Evolutionary conservation across 1,284 basidiomycete genomes (phyloP).

Genomic region (Ganoderma lucidum): DNA sequence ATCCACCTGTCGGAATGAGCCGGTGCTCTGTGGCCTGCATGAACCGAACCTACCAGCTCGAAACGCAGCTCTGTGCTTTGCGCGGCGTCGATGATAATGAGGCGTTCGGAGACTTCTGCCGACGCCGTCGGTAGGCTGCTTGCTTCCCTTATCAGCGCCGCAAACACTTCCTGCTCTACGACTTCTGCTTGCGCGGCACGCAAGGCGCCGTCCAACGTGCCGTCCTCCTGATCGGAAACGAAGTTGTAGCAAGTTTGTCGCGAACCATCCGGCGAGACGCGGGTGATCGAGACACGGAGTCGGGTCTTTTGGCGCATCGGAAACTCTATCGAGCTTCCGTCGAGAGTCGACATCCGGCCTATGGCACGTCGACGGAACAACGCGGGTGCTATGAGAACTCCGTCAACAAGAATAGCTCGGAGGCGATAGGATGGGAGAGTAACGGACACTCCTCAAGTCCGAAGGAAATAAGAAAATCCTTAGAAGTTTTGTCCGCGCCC

Average conservation of each 20-base stretch:
- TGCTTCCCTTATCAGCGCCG: constrained; percentile 73
- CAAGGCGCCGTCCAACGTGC: constrained; percentile 59
- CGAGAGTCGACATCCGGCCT: constrained; percentile 66
- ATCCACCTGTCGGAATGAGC: constrained; percentile 35
- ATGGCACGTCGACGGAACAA: constrained; percentile 70
- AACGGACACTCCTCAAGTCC: constrained; percentile 78
- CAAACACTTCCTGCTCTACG: constrained; percentile 82
- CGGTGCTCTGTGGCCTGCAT: no score
- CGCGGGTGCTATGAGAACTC: constrained; percentile 59
- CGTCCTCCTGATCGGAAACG: constrained; percentile 41
- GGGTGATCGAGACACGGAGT: constrained; percentile 62
- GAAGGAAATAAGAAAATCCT: constrained; percentile 80
- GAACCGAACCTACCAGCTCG: constrained; percentile 59
- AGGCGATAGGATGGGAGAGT: constrained; percentile 3
- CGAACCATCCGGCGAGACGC: constrained; percentile 44
- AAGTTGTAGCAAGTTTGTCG: constrained; percentile 49
- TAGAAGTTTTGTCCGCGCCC: constrained; percentile 78
- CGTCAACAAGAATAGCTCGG: constrained; percentile 2
- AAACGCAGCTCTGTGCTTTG: constrained; percentile 73
- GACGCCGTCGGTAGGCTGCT: constrained; percentile 75
- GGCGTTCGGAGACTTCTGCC: constrained; percentile 75
- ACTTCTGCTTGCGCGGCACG: constrained; percentile 70
- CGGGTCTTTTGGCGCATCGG: constrained; percentile 66
- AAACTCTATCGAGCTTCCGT: constrained; percentile 59
- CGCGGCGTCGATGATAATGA: constrained; percentile 77